Evolutionary conservation across 768 basidiomycete species (phyloP).

Genomic region (Strobilomyces echinocephalus): DNA sequence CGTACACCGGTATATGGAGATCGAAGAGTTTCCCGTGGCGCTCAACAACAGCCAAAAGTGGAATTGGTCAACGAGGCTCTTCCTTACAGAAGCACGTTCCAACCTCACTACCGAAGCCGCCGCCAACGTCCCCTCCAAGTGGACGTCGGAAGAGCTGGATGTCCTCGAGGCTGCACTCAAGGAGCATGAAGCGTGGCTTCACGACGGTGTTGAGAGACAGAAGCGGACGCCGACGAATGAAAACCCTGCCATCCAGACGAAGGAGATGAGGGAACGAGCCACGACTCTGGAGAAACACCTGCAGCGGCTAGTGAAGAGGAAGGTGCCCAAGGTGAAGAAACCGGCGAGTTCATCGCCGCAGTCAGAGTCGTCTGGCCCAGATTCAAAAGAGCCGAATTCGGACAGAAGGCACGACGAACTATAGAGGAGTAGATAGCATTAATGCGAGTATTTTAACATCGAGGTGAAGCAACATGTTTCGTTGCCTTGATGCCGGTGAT

Average conservation of each 20-base stretch:
- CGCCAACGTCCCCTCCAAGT: constrained; percentile 65
- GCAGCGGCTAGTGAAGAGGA: constrained; percentile 64
- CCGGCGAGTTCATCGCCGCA: constrained; percentile 20
- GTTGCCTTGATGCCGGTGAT: no score
- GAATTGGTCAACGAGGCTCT: constrained; percentile 85
- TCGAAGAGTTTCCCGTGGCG: constrained; percentile 76
- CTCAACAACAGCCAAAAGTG: constrained; percentile 81
- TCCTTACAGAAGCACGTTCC: constrained; percentile 72
- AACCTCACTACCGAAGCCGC: constrained; percentile 68
- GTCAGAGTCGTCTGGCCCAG: constrained; percentile 14
- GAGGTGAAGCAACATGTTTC: not conserved
- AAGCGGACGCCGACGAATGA: constrained; percentile 66
- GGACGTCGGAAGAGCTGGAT: constrained; percentile 83
- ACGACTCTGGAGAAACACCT: constrained; percentile 74
- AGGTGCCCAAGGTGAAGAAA: constrained; percentile 61
- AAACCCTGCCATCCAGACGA: constrained; percentile 81
- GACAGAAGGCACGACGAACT: constrained; percentile 29
- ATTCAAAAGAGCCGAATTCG: constrained; percentile 11
- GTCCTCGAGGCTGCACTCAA: constrained; percentile 69
- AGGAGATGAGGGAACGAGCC: constrained; percentile 80
- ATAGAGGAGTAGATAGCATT: constrained; percentile 23
- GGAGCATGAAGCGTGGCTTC: constrained; percentile 82
- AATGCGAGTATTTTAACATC: not conserved
- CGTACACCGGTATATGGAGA: constrained; percentile 84
- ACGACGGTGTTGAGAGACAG: constrained; percentile 78